These are phyloP conservation scores for Oenanthe javanica DNA, from an alignment of 140 eudicot genomes.

Conservation along the genomic window DNA sequence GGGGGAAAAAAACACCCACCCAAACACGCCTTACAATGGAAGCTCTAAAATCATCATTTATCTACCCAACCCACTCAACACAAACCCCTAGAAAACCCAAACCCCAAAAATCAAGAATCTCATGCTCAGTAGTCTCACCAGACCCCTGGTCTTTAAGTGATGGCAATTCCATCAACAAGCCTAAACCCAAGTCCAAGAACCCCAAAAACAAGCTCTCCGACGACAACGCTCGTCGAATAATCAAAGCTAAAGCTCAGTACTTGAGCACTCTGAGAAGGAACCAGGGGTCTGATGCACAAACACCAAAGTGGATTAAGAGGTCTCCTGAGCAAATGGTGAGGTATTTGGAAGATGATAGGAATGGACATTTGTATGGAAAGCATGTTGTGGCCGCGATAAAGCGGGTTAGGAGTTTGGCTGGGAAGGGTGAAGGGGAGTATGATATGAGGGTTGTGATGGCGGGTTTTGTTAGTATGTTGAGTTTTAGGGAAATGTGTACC, in stretches of 20 bases:
- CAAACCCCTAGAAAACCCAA: slow-evolving; percentile 9
- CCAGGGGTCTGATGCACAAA: slow-evolving; percentile 69
- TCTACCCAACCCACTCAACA: slow-evolving; percentile 26
- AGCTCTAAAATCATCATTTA: slow-evolving; percentile 45
- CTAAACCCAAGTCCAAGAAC: slow-evolving; percentile 73
- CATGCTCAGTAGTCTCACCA: slow-evolving; percentile 41
- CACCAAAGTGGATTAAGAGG: slow-evolving; percentile 81
- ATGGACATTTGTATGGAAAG: slow-evolving; percentile 79
- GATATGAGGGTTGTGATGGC: slow-evolving; percentile 77
- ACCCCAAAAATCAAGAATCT: slow-evolving; percentile 9
- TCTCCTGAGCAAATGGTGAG: slow-evolving; percentile 87
- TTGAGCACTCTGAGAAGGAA: slow-evolving; percentile 63
- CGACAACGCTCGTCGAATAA: slow-evolving; percentile 82
- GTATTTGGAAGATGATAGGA: slow-evolving; percentile 79
- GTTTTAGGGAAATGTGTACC: slow-evolving; percentile 77
- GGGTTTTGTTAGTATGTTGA: slow-evolving; percentile 71
- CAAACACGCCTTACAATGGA: slow-evolving; percentile 29
- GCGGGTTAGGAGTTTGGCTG: slow-evolving; percentile 55
- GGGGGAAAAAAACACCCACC: background rate
- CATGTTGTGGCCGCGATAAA: slow-evolving; percentile 86
- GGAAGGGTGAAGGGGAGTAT: slow-evolving; percentile 53
- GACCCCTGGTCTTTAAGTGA: slow-evolving; percentile 86
- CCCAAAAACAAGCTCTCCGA: slow-evolving; percentile 78
- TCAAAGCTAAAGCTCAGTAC: slow-evolving; percentile 65
- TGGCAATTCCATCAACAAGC: slow-evolving; percentile 50